Base-by-base conservation (phyloP, 352 stramenopile species). In the Peronospora farinosa region DNA sequence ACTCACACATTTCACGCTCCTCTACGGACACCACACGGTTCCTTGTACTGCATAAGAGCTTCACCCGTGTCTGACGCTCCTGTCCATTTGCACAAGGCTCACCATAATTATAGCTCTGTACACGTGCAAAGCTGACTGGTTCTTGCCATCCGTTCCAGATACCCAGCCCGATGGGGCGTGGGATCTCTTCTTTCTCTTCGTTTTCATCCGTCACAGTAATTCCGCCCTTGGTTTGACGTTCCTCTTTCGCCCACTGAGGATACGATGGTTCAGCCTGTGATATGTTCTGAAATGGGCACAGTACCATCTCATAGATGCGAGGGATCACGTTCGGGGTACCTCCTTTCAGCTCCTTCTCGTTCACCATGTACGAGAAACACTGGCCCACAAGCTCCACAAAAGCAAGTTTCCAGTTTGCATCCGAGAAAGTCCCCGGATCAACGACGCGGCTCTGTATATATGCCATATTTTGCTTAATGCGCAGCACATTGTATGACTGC, bases 1-100 rank as follows among this genome's bases (percentile, higher is more conserved):
- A 98, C 27, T 81, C 56, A 54, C 92, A 97, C 57, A 92, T 97
- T 45, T 92, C 72, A 23, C 79, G 74, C 64, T 97, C 92, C 42
- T 96, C 81, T 6, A 95, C 77, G 7, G 72, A 80, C n/a, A 93
- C 10, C 1, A 97, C 54, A 37, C 75, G 81, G 46, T 88, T 92
- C 8, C 62, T 59, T 9, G 51, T 39, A 10, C 86, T 87, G 59
- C 92, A 97, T 15, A 65, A 72, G 5, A 97, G 57, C 13, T 78
- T 55, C 2, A 96, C 85, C 11, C 76, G 64, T 7, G 84, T 83
- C 9, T 67, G 51, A 36, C 90, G 78, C 41, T 84, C 45, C 28
- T 89, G 73, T 13, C 74, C 82, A 57, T 96, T 96, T 55, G 74
- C 86, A 52, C 89, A 97, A 19, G 78, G 72, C 33, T 88, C 73